phyloP scores from a whole-genome alignment of 2,329 filamentous ascomycete species.

The Colletotrichum lentis region DNA sequence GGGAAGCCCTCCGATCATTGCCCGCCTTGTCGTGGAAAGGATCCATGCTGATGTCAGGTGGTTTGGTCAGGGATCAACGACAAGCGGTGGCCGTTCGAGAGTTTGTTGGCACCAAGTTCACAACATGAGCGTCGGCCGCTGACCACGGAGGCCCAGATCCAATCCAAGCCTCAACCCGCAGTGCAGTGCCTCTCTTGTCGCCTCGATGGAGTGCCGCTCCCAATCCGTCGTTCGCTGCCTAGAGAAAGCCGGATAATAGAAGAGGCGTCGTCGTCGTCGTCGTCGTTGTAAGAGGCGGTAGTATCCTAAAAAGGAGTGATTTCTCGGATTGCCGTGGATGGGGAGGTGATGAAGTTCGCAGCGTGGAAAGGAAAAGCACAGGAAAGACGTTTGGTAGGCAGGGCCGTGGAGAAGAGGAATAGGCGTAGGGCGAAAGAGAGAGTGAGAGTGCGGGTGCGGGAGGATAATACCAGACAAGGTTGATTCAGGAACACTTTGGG shows the following conservation, averaged over 20 bases:
- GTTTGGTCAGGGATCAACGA: slow-evolving; percentile 24
- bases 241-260: background rate
- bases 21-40: slow-evolving; percentile 50
- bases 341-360: background rate
- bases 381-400: background rate
- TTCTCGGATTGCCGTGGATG: background rate
- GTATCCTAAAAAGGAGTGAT: background rate
- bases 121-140: slow-evolving; percentile 32
- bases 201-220: slow-evolving; percentile 13
- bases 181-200: slow-evolving; percentile 12
- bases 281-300: background rate
- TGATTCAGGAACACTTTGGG: slow-evolving; percentile 38
- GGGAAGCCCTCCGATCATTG: slow-evolving; percentile 54
- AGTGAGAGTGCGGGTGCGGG: slow-evolving; percentile 25
- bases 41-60: slow-evolving; percentile 50
- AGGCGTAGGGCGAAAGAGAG: slow-evolving; percentile 10
- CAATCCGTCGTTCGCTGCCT: slow-evolving; percentile 19
- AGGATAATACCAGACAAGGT: slow-evolving; percentile 37
- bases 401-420: slow-evolving; percentile 15
- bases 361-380: background rate
- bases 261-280: background rate
- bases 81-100: slow-evolving; percentile 16
- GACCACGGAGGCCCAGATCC: slow-evolving; percentile 35
- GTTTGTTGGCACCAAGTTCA: slow-evolving; percentile 21
- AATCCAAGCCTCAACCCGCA: slow-evolving; percentile 19